phyloP scores from a whole-genome alignment of 257 asterid species.

The Apocynum venetum region DNA sequence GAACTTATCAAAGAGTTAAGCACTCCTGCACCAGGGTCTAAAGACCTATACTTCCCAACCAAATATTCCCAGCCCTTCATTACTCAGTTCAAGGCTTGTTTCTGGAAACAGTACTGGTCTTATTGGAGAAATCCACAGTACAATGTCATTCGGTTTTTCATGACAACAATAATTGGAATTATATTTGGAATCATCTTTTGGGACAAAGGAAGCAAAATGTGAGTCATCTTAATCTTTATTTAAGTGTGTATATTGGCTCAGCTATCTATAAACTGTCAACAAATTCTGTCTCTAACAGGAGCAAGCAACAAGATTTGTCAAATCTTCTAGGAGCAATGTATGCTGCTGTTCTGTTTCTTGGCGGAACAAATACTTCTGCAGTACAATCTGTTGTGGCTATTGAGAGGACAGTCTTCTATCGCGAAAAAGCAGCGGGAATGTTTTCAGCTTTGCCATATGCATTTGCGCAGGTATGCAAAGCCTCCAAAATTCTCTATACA shows the following conservation, averaged over 20 bases:
- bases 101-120: conserved; percentile 70
- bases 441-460: conserved; percentile 65
- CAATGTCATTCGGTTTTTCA: conserved; percentile 55
- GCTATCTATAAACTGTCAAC: not conserved
- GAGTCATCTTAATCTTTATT: conserved; percentile 18
- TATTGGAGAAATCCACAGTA: conserved; percentile 75
- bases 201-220: conserved; percentile 61
- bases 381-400: conserved; percentile 68
- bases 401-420: conserved; percentile 60
- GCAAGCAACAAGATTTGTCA: conserved; percentile 51
- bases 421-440: conserved; percentile 71
- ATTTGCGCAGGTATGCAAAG: conserved; percentile 55
- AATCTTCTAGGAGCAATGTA: conserved; percentile 70
- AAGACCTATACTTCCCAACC: conserved; percentile 54
- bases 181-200: conserved; percentile 61
- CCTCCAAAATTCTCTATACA: not conserved
- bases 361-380: conserved; percentile 62
- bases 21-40: conserved; percentile 37
- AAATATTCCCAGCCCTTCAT: conserved; percentile 57
- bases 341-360: conserved; percentile 63
- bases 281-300: conserved; percentile 25
- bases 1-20: conserved; percentile 42
- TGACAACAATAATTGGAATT: conserved; percentile 58
- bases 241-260: not conserved
- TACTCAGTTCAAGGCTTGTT: conserved; percentile 48